These are phyloP conservation scores for Torulaspora maleeae DNA, from an alignment of 805 yeast species.

Conservation along the genomic window DNA sequence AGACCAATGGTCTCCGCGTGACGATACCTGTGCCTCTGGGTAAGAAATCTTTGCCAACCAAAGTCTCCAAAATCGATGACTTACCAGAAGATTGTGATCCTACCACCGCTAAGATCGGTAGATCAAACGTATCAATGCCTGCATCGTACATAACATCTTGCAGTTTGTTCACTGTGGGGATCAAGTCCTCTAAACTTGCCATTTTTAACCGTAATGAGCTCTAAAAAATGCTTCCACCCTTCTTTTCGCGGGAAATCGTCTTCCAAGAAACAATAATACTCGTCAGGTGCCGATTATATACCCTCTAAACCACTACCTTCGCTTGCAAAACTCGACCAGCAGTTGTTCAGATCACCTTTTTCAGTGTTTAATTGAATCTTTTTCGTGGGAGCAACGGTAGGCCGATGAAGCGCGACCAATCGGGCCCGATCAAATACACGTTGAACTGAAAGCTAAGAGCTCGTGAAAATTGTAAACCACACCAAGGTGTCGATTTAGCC, in stretches of 20 bases:
- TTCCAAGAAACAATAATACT: too few species aligned
- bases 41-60: conserved; percentile 90
- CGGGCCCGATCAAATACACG: conserved; percentile 15
- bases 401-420: conserved; percentile 12
- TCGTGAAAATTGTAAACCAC: neutral
- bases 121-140: conserved; percentile 83
- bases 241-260: neutral
- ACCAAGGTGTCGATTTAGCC: neutral
- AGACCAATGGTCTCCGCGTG: conserved; percentile 86
- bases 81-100: conserved; percentile 98
- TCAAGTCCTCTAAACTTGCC: conserved; percentile 43
- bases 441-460: neutral
- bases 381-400: conserved; percentile 5
- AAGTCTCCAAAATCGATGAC: conserved; percentile 88
- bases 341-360: neutral
- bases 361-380: neutral
- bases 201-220: conserved; percentile 10
- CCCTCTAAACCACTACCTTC: neutral
- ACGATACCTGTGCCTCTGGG: conserved; percentile 98
- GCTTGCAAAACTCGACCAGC: neutral
- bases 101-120: conserved; percentile 91
- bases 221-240: neutral
- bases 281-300: too few species aligned
- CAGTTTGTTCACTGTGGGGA: conserved; percentile 81
- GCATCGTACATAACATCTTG: conserved; percentile 98